Base-by-base conservation (phyloP, 225 moss, liverwort and hornwort species). In the Anthoceros angustus region DNA sequence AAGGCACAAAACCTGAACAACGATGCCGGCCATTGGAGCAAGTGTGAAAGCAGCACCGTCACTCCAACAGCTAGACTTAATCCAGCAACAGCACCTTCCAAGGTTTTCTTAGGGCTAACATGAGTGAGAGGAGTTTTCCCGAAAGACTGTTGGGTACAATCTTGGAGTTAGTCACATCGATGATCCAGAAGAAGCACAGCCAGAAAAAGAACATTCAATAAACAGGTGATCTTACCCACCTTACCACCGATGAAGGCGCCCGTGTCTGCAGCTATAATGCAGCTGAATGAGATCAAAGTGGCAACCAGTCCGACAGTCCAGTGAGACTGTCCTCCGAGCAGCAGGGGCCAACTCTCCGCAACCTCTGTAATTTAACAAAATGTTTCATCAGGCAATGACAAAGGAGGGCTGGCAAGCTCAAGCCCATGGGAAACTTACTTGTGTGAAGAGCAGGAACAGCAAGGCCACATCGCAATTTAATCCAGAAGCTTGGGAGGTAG, bases 401-500 rank as follows among this genome's bases (percentile, higher is more conserved):
- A 66, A n/a, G 42, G 21, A 15, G 25, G 12, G 23, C 6, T 24
- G 41, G 7, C 3, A 15, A 23, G 15, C 41, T 9, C 65, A 66
- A n/a, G 40, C 16, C 12, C 12, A 32, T 18, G 41, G 45, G 3
- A 41, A 65, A 63, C 83, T 72, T 72, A 94, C 94, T 84, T 11
- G 94, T 90, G 73, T 94, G 80, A 46, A 94, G 77, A 39, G 94
- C 90, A 70, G 90, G 90, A 63, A 90, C 81, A 69, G 84, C 72
- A 64, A 94, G 90, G 63, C 94, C 90, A 67, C 94, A 94, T 20
- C 90, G 88, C 66, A 94, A 79, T 77, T 94, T 94, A 69, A 94
- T 88, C 94, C 94, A 94, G 70, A 94, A 94, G 74, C 90, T 90
- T 71, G 94, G 94, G 55, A 94, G 82, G 70, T 94, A 94, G 40